Evolutionary conservation across 2,329 filamentous ascomycete species (phyloP), one percentile per base, ranked within the genome.

Genomic region (Aaosphaeria arxii): DNA sequence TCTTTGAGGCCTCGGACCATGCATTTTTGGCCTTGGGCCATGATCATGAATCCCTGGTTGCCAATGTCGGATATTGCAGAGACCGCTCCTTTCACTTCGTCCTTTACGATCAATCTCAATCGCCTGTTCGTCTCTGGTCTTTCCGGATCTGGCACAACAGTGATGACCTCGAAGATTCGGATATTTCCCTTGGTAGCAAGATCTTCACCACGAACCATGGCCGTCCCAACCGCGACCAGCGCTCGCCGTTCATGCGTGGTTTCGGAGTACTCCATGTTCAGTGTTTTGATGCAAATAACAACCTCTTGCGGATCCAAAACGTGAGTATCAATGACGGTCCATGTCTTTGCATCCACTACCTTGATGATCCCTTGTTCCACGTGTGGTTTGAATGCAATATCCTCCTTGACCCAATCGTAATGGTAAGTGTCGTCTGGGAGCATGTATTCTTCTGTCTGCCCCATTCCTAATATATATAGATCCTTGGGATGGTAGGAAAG

Each of bases 1-100:
- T 99, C 94, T 68, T 96, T 96, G 3, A 99, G 79, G 38, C 94
- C 94, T 50, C 94, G 82, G 1, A 99, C 91, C 88, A 99, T 95
- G 68, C 91, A 92, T 71, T 99, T 99, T 63, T 96, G 91, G 1
- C 94, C 94, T 66, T 99, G 94, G 0, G 91, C 91, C 38, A 88
- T 88, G 52, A 94, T 85, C 78, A 95, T 84, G 57, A 92, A 90
- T 1, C 88, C 94, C 70, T 94, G 91, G 0, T 86, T 90, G 39
- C 89, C 92, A 46, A 95, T 86, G 54, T 88, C 86, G 1, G 87
- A 90, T 7, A 99, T 71, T 0, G 89, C 88, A 11, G 92, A 96
- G 28, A 99, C 89, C 4, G 90, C 90, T 7, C 94, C 94, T 43
- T 94, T 88, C 29, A 97, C 91, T 44, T 95, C 89, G 68, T 99